Evolutionary conservation across 2,329 filamentous ascomycete genomes (phyloP).

Genomic region (Colletotrichum costaricense): DNA sequence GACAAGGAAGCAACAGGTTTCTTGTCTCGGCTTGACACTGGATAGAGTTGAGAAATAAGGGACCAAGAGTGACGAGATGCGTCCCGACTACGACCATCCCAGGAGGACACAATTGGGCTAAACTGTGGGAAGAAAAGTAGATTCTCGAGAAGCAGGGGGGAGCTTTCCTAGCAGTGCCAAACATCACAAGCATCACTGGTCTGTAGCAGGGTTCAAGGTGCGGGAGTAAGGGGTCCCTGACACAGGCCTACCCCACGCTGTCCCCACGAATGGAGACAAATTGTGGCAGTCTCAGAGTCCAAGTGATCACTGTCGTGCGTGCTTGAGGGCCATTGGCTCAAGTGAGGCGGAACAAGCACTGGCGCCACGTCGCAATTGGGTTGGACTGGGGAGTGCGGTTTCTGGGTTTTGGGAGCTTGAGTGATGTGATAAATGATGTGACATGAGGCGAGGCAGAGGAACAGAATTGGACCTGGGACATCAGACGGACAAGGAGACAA

Average conservation of each 20-base stretch:
- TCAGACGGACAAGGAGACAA: slow-evolving; percentile 20
- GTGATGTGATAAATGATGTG: slow-evolving; percentile 14
- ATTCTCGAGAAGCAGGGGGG: slow-evolving; percentile 26
- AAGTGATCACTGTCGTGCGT: slow-evolving; percentile 35
- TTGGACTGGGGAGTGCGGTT: slow-evolving; percentile 22
- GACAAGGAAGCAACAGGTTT: slow-evolving; percentile 27
- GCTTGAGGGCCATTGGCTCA: slow-evolving; percentile 34
- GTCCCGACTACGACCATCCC: slow-evolving; percentile 11
- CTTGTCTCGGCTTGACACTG: slow-evolving; percentile 24
- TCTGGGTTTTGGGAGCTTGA: slow-evolving; percentile 14
- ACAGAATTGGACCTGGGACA: slow-evolving; percentile 2
- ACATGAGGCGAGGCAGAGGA: not conserved
- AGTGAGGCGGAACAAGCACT: slow-evolving; percentile 32
- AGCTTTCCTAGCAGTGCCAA: slow-evolving; percentile 28
- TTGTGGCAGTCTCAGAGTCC: slow-evolving; percentile 24
- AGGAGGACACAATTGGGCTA: slow-evolving; percentile 20
- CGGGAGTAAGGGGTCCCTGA: slow-evolving; percentile 34
- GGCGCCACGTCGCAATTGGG: slow-evolving; percentile 39
- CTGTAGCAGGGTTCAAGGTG: slow-evolving; percentile 26
- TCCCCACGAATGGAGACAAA: slow-evolving; percentile 30
- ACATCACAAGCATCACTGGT: slow-evolving; percentile 34
- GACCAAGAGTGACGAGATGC: slow-evolving; percentile 24
- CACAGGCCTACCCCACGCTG: slow-evolving; percentile 35
- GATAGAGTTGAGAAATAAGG: slow-evolving; percentile 27
- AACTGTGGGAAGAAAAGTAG: slow-evolving; percentile 26